Evolutionary conservation across 2,329 filamentous ascomycete genomes (phyloP), one percentile per base, ranked within the genome.

Genomic region (Aphanoascus verrucosus): DNA sequence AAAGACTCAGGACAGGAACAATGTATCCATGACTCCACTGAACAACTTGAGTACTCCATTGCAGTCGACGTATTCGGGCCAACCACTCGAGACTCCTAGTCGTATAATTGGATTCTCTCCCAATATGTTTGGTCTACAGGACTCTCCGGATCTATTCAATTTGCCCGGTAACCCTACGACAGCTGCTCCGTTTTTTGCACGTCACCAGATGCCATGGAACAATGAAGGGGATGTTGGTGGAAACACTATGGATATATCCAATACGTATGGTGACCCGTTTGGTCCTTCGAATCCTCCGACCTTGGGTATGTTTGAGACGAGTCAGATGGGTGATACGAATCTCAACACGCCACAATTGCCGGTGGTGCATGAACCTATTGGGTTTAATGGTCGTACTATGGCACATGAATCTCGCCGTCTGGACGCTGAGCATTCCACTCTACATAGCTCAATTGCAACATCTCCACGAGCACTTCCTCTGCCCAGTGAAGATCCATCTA

Each of bases 121-220:
- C 9, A 64, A 68, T 58, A 71, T 79, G 20, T 79, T 77, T 60
- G 74, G 72, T 54, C 64, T 81, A 28, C 78, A 79, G 51, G 78
- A 79, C 57, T 80, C 79, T 2, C 78, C 78, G 5, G 77, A 80
- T 55, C 68, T 80, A 55, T 77, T 80, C 20, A 44, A 15, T 7
- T 9, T 52, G 5, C 38, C 50, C 1, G 15, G 31, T 3, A 44
- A 51, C 6, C 17, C 31, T 1, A 73, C 77, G 8, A 72, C 75
- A 48, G 75, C 77, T 8, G 79, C 78, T n/a, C 78, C 79, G 23
- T 72, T 76, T 47, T 75, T 78, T 57, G 75, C 79, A 32, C 78
- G 81, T 50, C 69, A 76, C 38, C 70, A 73, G 49, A 63, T 78
- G 17, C 73, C 78, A 54, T 76, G 74, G 72, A 74, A 76, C 44